These are phyloP conservation scores for Candida orba DNA, from an alignment of 805 yeast genomes.

Conservation along the genomic window DNA sequence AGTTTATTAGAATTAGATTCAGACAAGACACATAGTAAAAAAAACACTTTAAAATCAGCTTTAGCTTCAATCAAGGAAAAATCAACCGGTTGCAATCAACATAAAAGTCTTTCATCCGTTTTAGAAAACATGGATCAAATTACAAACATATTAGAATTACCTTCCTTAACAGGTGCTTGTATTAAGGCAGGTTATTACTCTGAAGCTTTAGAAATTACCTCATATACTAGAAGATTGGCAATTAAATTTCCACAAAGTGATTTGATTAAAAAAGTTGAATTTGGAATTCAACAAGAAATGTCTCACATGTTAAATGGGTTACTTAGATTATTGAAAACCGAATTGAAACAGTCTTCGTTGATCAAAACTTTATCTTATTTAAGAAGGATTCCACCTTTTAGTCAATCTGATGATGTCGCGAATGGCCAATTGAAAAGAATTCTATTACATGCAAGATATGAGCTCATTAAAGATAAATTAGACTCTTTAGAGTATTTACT, in stretches of 20 bases:
- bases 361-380: constrained; percentile 74
- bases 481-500: constrained; percentile 49
- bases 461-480: constrained; percentile 58
- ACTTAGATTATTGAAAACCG: constrained; percentile 62
- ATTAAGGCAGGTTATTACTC: constrained; percentile 81
- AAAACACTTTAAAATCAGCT: constrained; percentile 5
- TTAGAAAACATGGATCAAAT: constrained; percentile 62
- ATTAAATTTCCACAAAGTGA: constrained; percentile 60
- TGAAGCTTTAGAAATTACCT: constrained; percentile 80
- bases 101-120: constrained; percentile 29
- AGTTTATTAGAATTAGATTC: constrained; percentile 19
- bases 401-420: constrained; percentile 17
- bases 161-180: constrained; percentile 77
- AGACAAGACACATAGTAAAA: constrained; percentile 12
- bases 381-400: constrained; percentile 55
- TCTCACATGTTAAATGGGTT: constrained; percentile 64
- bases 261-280: constrained; percentile 43
- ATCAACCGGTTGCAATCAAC: not conserved
- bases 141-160: constrained; percentile 75
- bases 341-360: constrained; percentile 69
- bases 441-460: constrained; percentile 59
- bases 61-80: constrained; percentile 1
- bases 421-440: constrained; percentile 42
- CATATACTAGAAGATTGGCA: constrained; percentile 60
- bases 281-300: constrained; percentile 49